Conservation (phyloP, 495 filamentous ascomycete species). For the Neurospora cerealis region DNA sequence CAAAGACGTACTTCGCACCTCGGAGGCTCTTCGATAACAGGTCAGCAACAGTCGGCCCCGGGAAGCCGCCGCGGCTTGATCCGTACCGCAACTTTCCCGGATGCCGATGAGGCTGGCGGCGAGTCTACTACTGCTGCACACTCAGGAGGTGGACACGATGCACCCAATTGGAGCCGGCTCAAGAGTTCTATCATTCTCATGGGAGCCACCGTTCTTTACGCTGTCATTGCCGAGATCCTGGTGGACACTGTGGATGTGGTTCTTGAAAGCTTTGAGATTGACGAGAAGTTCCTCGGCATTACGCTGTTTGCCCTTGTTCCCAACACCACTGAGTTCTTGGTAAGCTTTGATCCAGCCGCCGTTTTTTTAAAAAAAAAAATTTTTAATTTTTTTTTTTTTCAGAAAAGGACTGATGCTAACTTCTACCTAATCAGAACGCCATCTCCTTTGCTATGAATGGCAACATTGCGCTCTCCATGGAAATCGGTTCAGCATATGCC, state of each 20-base stretch:
- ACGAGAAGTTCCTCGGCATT: slow-evolving; percentile 97
- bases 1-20: slow-evolving; percentile 13
- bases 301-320: slow-evolving; percentile 95
- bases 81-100: slow-evolving; percentile 31
- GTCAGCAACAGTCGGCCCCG: slow-evolving; percentile 4
- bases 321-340: slow-evolving; percentile 96
- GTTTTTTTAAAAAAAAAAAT: too few relatives aligned
- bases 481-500: slow-evolving; percentile 95
- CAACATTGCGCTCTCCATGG: slow-evolving; percentile 99
- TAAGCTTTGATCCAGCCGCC: slow-evolving; percentile 31
- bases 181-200: slow-evolving; percentile 87
- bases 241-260: slow-evolving; percentile 96
- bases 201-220: slow-evolving; percentile 85
- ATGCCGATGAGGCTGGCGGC: slow-evolving; percentile 32
- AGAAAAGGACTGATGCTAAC: slow-evolving; percentile 22
- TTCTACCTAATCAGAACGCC: slow-evolving; percentile 58
- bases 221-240: slow-evolving; percentile 91
- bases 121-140: slow-evolving; percentile 18
- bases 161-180: slow-evolving; percentile 89
- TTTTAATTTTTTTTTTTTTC: neutral
- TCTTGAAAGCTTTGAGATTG: slow-evolving; percentile 76
- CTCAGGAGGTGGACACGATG: slow-evolving; percentile 65
- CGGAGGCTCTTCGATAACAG: slow-evolving; percentile 10
- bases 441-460: slow-evolving; percentile 99
- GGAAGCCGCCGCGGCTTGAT: slow-evolving; percentile 20